phyloP scores from a whole-genome alignment of 768 basidiomycete species.

The Galerina marginata region DNA sequence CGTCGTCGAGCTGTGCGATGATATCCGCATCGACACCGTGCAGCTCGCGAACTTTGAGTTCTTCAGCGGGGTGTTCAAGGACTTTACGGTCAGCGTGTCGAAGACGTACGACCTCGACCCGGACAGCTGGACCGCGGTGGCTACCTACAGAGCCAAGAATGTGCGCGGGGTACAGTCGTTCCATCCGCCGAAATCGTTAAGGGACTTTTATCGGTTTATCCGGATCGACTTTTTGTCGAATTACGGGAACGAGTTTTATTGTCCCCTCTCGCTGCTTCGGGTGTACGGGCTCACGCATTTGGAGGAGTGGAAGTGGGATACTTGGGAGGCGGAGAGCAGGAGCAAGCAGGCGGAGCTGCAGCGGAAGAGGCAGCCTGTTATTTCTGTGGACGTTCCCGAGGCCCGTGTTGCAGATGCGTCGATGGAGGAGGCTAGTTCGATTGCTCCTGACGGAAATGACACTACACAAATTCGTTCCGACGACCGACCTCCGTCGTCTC shows the following conservation, averaged over 20 bases:
- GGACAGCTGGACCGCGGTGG: conserved; percentile 74
- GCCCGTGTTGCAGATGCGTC: background rate
- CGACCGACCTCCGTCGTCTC: background rate
- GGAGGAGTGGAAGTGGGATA: conserved; percentile 94
- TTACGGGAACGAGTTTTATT: conserved; percentile 96
- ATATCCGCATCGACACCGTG: conserved; percentile 94
- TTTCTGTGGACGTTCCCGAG: conserved; percentile 9
- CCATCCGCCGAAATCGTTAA: conserved; percentile 72
- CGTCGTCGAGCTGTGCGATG: conserved; percentile 96
- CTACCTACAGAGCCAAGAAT: conserved; percentile 87
- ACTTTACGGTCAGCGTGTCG: conserved; percentile 84
- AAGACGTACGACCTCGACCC: conserved; percentile 74
- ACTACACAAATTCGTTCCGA: too few relatives aligned
- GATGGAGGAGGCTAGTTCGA: background rate
- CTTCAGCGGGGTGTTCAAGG: conserved; percentile 95
- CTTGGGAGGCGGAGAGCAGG: conserved; percentile 75
- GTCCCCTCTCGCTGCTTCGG: conserved; percentile 89
- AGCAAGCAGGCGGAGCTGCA: conserved; percentile 45
- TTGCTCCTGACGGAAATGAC: background rate
- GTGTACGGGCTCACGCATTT: conserved; percentile 97
- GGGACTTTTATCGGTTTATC: conserved; percentile 91
- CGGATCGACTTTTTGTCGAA: conserved; percentile 93
- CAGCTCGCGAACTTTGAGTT: conserved; percentile 98
- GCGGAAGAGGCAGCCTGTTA: conserved; percentile 30
- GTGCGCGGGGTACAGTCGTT: conserved; percentile 91